Percentiles rank a stretch among this genome's conserved stretches.
phyloP scores from a whole-genome alignment of 2,329 filamentous ascomycete genomes.

The Diaporthe australafricana region DNA sequence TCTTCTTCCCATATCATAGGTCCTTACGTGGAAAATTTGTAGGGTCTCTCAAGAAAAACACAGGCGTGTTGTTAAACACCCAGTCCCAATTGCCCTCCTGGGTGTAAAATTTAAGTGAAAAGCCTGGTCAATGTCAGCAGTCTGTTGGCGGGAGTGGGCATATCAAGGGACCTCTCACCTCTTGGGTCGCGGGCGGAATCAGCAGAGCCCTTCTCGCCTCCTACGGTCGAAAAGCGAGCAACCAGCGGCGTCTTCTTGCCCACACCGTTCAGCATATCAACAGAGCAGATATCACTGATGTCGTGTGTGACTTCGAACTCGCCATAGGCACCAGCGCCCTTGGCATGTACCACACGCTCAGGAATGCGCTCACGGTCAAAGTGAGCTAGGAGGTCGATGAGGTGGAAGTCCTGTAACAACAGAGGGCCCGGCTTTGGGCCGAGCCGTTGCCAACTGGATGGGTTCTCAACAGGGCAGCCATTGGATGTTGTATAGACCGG shows the following conservation, averaged over 20 bases:
- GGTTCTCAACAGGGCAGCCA: slow-evolving; percentile 67
- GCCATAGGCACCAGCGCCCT: slow-evolving; percentile 43
- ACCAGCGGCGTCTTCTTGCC: slow-evolving; percentile 69
- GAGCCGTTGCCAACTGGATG: slow-evolving; percentile 59
- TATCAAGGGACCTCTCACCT: slow-evolving; percentile 52
- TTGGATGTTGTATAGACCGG: slow-evolving; percentile 71
- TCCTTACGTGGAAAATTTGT: slow-evolving; percentile 80
- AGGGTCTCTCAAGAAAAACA: slow-evolving; percentile 82
- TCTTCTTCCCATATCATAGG: too few species aligned
- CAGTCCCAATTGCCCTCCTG: slow-evolving; percentile 81
- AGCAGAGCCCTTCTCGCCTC: slow-evolving; percentile 77
- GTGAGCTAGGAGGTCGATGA: slow-evolving; percentile 71
- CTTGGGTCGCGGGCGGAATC: slow-evolving; percentile 84
- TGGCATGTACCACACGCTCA: slow-evolving; percentile 44
- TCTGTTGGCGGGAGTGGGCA: background rate
- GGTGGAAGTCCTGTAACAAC: slow-evolving; percentile 73
- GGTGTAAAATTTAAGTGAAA: slow-evolving; percentile 81
- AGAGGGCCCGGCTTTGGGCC: slow-evolving; percentile 64
- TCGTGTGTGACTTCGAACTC: slow-evolving; percentile 42
- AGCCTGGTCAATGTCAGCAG: slow-evolving; percentile 48
- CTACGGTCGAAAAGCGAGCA: slow-evolving; percentile 79
- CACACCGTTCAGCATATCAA: background rate
- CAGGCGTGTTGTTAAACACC: slow-evolving; percentile 81
- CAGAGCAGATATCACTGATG: slow-evolving; percentile 36
- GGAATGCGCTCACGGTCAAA: slow-evolving; percentile 56